Evolutionary conservation across 1,139 yeast species (phyloP).

Genomic region (Scheffersomyces insectosa): DNA sequence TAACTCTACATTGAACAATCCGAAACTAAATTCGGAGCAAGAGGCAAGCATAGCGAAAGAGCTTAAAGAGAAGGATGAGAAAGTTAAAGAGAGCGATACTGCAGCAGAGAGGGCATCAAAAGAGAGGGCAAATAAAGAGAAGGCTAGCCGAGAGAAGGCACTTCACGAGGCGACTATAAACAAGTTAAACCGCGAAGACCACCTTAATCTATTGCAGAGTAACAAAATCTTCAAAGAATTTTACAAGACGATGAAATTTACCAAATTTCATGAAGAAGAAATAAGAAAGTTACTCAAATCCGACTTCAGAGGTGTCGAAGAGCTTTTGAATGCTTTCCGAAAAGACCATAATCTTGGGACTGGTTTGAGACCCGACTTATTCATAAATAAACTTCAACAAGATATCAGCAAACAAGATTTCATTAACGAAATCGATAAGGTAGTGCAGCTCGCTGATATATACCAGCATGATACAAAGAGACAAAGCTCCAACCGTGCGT

Average conservation of each 20-base stretch:
- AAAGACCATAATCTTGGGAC: conserved; percentile 12
- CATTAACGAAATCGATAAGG: conserved; percentile 16
- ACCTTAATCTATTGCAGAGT: conserved; percentile 28
- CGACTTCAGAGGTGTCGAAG: conserved; percentile 5
- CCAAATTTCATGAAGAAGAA: conserved; percentile 30
- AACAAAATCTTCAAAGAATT: conserved; percentile 27
- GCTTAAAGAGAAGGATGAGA: background rate
- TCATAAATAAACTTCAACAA: conserved; percentile 22
- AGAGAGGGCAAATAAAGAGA: conserved; percentile 12
- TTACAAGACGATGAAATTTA: conserved; percentile 22
- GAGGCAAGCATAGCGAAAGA: background rate
- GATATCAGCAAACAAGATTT: conserved; percentile 16
- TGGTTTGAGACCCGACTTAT: conserved; percentile 26
- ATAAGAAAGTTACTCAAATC: conserved; percentile 15
- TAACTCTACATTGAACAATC: conserved; percentile 5
- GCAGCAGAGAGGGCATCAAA: background rate
- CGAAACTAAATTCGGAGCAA: background rate
- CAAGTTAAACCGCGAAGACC: conserved; percentile 25
- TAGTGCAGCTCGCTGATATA: conserved; percentile 1
- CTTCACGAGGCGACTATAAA: conserved; percentile 20
- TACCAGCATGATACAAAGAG: background rate
- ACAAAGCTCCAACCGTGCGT: too few species aligned
- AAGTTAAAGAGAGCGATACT: background rate
- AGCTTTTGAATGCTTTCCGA: conserved; percentile 8
- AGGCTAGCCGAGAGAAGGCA: conserved; percentile 9